These are phyloP conservation scores for Prunus kanzakura DNA, from an alignment of 306 rosid genomes.

Conservation along the genomic window DNA sequence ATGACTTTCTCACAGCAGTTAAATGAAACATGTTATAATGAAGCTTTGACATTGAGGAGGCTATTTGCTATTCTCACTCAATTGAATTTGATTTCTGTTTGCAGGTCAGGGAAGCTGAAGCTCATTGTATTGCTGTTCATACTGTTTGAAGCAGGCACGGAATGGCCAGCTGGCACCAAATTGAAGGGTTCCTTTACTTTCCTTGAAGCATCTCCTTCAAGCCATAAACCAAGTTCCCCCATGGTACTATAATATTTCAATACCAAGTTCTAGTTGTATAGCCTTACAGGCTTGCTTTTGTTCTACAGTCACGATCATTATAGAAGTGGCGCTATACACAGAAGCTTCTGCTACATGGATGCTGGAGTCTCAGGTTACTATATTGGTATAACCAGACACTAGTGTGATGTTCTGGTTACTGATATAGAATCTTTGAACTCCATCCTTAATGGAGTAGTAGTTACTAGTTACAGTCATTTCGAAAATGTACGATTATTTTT, in stretches of 20 bases:
- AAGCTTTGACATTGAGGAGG: background rate
- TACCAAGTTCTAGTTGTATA: background rate
- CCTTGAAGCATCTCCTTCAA: background rate
- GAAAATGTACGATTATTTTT: background rate
- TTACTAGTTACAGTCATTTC: background rate
- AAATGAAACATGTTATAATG: background rate
- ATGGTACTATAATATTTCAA: background rate
- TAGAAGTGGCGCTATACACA: background rate
- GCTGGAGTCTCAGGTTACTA: background rate
- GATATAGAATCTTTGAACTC: background rate
- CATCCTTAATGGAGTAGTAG: background rate
- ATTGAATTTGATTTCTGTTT: constrained; percentile 19
- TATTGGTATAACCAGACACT: background rate
- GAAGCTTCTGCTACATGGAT: background rate
- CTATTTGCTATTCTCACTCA: background rate
- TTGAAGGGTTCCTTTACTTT: background rate
- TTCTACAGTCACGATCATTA: background rate
- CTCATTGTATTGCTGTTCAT: background rate
- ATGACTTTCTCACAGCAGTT: background rate
- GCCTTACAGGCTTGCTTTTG: background rate
- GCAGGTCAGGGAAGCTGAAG: constrained; percentile 37
- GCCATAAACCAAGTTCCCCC: background rate
- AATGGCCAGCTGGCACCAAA: background rate
- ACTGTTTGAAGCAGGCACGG: background rate
- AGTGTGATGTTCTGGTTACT: background rate